These are phyloP conservation scores for Choiromyces venosus DNA, from an alignment of 495 filamentous ascomycete genomes.

Conservation along the genomic window DNA sequence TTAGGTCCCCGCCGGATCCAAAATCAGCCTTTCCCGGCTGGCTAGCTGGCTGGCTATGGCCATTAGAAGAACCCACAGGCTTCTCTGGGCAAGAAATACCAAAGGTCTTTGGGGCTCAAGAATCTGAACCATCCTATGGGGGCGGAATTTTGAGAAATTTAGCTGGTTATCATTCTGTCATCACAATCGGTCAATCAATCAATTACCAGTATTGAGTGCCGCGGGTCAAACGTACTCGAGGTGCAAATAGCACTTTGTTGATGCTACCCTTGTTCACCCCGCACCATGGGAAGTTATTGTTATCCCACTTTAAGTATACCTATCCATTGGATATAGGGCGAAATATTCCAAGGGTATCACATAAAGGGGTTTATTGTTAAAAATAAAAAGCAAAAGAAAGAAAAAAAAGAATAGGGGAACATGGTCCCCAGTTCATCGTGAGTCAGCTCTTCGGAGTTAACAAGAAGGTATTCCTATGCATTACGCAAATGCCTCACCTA, in stretches of 20 bases:
- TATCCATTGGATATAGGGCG: neutral
- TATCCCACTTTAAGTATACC: neutral
- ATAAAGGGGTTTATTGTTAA: neutral
- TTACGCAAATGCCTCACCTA: neutral
- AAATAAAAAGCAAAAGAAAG: too few relatives aligned
- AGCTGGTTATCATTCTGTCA: neutral
- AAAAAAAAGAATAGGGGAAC: neutral
- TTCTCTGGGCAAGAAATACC: neutral
- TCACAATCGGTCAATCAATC: neutral
- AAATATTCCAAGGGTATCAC: neutral
- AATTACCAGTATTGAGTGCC: too few relatives aligned
- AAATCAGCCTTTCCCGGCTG: too few relatives aligned
- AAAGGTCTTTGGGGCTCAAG: neutral
- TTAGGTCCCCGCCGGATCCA: too few relatives aligned
- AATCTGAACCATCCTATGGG: neutral
- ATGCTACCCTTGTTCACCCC: neutral
- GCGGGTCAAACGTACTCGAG: too few relatives aligned
- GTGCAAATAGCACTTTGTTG: too few relatives aligned
- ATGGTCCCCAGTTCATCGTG: neutral
- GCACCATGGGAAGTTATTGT: neutral
- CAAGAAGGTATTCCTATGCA: neutral
- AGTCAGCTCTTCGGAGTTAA: neutral
- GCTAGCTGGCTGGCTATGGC: too few relatives aligned
- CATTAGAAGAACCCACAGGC: neutral
- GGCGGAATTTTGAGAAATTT: neutral